Conservation (phyloP, 75 land plant genomes). For the Isoetes taiwanensis region DNA sequence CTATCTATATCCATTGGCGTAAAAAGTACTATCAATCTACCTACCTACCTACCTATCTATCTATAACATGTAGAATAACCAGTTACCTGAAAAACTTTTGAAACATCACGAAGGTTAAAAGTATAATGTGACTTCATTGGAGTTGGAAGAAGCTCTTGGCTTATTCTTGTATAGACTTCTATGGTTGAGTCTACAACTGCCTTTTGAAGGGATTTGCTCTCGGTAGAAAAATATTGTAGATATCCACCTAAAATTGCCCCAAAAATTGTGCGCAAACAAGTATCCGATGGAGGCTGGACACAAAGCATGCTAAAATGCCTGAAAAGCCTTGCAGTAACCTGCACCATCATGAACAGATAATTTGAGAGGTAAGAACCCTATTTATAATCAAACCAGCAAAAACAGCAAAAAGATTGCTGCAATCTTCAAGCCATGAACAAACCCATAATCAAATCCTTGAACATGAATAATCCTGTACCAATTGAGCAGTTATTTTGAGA, state of each 20-base stretch:
- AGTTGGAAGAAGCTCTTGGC: conserved; percentile 29
- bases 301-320: conserved; percentile 29
- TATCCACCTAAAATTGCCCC: conserved; percentile 28
- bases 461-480: no score
- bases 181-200: conserved; percentile 27
- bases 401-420: no score
- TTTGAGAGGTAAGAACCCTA: no score
- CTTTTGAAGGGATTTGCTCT: conserved; percentile 16
- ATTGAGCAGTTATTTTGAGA: no score
- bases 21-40: no score
- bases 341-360: no score
- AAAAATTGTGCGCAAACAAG: conserved; percentile 19
- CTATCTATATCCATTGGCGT: no score
- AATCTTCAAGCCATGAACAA: no score
- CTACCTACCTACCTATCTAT: no score
- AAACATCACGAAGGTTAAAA: conserved; percentile 29
- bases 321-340: conserved; percentile 29
- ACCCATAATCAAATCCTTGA: no score
- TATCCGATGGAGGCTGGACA: conserved; percentile 30
- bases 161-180: conserved; percentile 21
- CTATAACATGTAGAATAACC: no score
- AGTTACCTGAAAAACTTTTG: conserved; percentile 34
- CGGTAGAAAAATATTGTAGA: conserved; percentile 14
- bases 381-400: no score
- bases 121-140: conserved; percentile 27